These are phyloP conservation scores for Cytospora chrysosperma DNA, from an alignment of 2,329 filamentous ascomycete genomes.

Conservation along the genomic window DNA sequence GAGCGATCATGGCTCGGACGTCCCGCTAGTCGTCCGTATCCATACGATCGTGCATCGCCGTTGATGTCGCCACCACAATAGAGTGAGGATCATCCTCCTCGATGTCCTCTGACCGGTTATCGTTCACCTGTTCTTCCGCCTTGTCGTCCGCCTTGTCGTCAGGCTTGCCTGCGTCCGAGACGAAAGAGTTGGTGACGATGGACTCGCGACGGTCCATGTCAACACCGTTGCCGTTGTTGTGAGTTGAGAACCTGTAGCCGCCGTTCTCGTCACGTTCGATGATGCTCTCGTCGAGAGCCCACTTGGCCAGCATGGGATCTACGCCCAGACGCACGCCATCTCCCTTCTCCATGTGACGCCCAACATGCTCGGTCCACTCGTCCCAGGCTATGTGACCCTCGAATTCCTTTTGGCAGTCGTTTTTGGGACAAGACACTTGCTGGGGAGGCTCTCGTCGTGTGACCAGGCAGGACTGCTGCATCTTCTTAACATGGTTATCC, in stretches of 20 bases:
- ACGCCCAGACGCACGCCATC: conserved; percentile 58
- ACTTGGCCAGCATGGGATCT: conserved; percentile 57
- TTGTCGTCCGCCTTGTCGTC: conserved; percentile 10
- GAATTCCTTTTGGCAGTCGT: conserved; percentile 71
- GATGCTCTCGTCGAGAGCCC: conserved; percentile 63
- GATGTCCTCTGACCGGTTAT: conserved; percentile 29
- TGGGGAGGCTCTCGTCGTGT: conserved; percentile 68
- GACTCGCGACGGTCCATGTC: conserved; percentile 29
- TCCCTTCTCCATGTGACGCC: conserved; percentile 79
- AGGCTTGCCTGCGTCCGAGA: conserved; percentile 17
- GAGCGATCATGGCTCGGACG: background rate
- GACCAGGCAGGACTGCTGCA: conserved; percentile 73
- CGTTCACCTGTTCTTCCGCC: background rate
- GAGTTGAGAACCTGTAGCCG: conserved; percentile 54
- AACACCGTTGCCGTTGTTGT: conserved; percentile 35
- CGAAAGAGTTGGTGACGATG: conserved; percentile 22
- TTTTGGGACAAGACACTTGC: conserved; percentile 67
- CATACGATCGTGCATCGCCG: conserved; percentile 33
- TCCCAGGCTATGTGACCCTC: conserved; percentile 78
- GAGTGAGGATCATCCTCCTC: conserved; percentile 32
- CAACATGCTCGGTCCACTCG: conserved; percentile 88
- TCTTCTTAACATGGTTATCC: conserved; percentile 65
- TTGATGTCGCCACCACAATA: conserved; percentile 37
- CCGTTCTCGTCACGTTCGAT: conserved; percentile 58
- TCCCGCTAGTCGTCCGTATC: conserved; percentile 33